phyloP scores from a whole-genome alignment of 2,329 filamentous ascomycete genomes.

The Neofusicoccum ribis region DNA sequence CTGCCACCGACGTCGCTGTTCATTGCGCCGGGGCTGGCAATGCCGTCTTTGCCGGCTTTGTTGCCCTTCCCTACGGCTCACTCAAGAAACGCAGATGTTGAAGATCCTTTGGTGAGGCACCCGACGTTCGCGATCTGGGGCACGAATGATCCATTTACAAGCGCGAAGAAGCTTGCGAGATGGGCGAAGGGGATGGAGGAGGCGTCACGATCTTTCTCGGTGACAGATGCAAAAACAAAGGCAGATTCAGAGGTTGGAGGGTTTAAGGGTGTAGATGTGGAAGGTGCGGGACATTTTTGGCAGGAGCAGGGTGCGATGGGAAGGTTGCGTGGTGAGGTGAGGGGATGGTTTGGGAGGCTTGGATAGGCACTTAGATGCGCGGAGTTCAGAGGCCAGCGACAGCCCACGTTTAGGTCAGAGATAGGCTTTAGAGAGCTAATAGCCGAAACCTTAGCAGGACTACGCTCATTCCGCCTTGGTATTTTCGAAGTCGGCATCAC shows the following conservation, averaged over 20 bases:
- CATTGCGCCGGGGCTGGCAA: slow-evolving; percentile 29
- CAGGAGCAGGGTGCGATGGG: slow-evolving; percentile 41
- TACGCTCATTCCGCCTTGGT: too few species aligned
- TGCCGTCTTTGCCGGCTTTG: not conserved
- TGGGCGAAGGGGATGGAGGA: slow-evolving; percentile 63
- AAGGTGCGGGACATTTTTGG: slow-evolving; percentile 55
- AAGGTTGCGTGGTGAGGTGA: slow-evolving; percentile 42
- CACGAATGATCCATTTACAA: slow-evolving; percentile 71
- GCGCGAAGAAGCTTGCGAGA: slow-evolving; percentile 60
- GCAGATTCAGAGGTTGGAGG: not conserved
- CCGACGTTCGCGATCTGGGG: slow-evolving; percentile 71
- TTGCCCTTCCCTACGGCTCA: not conserved
- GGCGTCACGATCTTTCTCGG: not conserved
- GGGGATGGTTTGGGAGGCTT: slow-evolving; percentile 38
- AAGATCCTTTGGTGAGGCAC: slow-evolving; percentile 21
- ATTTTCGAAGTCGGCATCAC: too few species aligned
- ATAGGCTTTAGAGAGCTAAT: too few species aligned
- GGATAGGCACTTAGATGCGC: too few species aligned
- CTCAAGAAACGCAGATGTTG: not conserved
- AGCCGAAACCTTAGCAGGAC: too few species aligned
- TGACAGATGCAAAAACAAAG: too few species aligned
- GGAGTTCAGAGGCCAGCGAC: too few species aligned
- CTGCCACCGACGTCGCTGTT: slow-evolving; percentile 44
- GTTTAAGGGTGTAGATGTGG: slow-evolving; percentile 48
- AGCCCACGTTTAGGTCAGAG: too few species aligned